Percentiles rank a stretch among this genome's conserved stretches.
phyloP scores from a whole-genome alignment of 73 alveolate species.

The Paramecium primaurelia region DNA sequence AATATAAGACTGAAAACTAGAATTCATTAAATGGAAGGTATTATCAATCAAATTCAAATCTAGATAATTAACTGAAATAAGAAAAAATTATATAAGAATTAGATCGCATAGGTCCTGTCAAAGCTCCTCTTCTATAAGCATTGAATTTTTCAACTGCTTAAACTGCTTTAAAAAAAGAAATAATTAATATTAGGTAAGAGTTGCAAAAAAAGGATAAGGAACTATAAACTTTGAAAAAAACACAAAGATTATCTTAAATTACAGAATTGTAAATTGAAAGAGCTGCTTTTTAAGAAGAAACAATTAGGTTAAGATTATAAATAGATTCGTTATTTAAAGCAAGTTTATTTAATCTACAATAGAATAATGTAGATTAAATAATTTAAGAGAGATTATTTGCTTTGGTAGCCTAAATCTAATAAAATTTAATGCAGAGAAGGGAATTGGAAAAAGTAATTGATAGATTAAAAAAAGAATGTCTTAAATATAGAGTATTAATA shows the following conservation, averaged over 20 bases:
- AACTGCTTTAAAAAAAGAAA: not conserved
- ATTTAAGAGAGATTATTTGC: not conserved
- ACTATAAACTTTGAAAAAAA: not conserved
- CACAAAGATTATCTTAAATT: not conserved
- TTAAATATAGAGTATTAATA: not conserved
- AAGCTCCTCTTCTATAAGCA: not conserved
- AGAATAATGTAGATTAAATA: not conserved
- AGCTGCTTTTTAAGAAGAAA: not conserved
- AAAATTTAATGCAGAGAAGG: not conserved
- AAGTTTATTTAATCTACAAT: not conserved
- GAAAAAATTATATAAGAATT: not conserved
- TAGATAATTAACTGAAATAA: not conserved
- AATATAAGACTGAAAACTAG: not conserved
- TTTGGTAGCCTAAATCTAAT: not conserved
- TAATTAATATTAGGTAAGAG: not conserved
- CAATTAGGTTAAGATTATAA: not conserved
- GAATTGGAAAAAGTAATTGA: not conserved
- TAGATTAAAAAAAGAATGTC: slow-evolving; percentile 10
- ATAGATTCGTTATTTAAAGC: not conserved
- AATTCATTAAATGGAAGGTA: slow-evolving; percentile 25
- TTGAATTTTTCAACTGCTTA: not conserved
- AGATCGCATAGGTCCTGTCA: slow-evolving; percentile 1
- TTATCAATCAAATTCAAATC: not conserved
- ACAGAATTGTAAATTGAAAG: slow-evolving; percentile 2
- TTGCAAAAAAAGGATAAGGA: not conserved